Base-by-base conservation (phyloP, 2,329 filamentous ascomycete species). In the Alternaria sp. region DNA sequence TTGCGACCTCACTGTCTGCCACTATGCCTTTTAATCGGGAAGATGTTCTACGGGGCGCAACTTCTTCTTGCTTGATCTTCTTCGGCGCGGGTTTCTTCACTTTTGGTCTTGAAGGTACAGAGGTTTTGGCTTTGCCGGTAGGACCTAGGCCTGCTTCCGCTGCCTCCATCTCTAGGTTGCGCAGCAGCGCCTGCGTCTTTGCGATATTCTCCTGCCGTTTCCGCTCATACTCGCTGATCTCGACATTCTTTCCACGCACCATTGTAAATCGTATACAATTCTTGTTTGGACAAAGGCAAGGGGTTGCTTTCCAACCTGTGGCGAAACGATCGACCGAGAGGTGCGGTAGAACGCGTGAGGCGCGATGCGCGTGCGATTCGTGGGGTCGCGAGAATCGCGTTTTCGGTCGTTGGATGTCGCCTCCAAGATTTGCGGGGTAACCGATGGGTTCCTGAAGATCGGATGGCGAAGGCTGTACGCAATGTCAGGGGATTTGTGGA, bases 131-230 rank as follows among this genome's bases (percentile, higher is more conserved):
- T 57, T 86, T 87, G 0, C 86, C 75, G 20, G 82, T 78, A 1
- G 86, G 82, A 49, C 89, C 91, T 11, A 91, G 82, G n/a, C 90
- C 90, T 0, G 92, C 89, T 0, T 90, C 86, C 2, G 88, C 87
- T 2, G 86, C 85, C 71, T 89, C 86, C 67, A 87, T 82, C 36
- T 91, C 90, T 1, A 97, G 86, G 61, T 93, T 90, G 61, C 91
- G 91, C 0, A 97, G 80, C 0, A 97, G 85, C 75, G 90, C 92
- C 78, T 94, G 90, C 70, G 96, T 95, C 55, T 92, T 89, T 0
- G 90, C 92, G 41, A 97, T 96, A 68, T 97, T 97, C 62, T 93
- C 92, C 16, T 92, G 86, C 0, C 94, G 86, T 68, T 92, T 89
- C 71, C 90, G 89, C 83, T 97, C 94, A 79, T 97, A 97, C 40